Evolutionary conservation across 2,329 filamentous ascomycete genomes (phyloP).

Genomic region (Hawksworthiomyces lignivorus): DNA sequence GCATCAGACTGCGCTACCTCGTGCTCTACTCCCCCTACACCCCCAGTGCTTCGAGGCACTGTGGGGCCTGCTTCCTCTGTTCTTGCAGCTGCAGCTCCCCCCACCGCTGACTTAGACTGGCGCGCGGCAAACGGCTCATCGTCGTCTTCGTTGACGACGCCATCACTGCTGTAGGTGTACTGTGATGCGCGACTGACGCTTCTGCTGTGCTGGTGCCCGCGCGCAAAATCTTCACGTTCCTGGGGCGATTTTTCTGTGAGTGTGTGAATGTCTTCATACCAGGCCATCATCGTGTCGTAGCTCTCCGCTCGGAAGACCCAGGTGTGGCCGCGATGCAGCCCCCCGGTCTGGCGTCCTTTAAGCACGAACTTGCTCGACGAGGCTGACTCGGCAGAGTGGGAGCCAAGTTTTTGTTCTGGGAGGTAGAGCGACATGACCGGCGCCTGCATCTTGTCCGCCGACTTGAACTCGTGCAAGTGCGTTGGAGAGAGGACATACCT

Average conservation of each 20-base stretch:
- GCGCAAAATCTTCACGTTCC: constrained; percentile 80
- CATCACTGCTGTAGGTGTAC: constrained; percentile 63
- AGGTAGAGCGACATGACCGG: constrained; percentile 96
- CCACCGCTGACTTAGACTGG: constrained; percentile 36
- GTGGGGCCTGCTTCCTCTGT: neutral
- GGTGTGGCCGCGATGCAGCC: constrained; percentile 76
- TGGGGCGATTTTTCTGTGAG: constrained; percentile 84
- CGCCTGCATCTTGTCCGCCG: constrained; percentile 83
- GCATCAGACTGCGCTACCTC: no score
- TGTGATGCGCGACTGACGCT: constrained; percentile 63
- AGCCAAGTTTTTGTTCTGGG: constrained; percentile 89
- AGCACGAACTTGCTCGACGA: constrained; percentile 96
- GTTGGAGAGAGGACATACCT: constrained; percentile 93
- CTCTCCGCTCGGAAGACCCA: constrained; percentile 67
- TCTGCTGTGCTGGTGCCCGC: constrained; percentile 53
- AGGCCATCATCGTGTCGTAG: constrained; percentile 93
- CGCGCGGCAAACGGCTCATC: constrained; percentile 54
- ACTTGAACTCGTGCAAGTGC: constrained; percentile 97
- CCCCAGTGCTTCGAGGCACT: no score
- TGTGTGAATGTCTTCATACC: constrained; percentile 87
- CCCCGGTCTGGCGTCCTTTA: constrained; percentile 87
- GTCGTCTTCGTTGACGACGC: constrained; percentile 67
- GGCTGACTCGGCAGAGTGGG: constrained; percentile 73
- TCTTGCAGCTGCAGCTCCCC: neutral
- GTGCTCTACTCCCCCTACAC: no score